Evolutionary conservation across 2,329 filamentous ascomycete species (phyloP), one percentile per base, ranked within the genome.

Genomic region (Chaetomium sp.): DNA sequence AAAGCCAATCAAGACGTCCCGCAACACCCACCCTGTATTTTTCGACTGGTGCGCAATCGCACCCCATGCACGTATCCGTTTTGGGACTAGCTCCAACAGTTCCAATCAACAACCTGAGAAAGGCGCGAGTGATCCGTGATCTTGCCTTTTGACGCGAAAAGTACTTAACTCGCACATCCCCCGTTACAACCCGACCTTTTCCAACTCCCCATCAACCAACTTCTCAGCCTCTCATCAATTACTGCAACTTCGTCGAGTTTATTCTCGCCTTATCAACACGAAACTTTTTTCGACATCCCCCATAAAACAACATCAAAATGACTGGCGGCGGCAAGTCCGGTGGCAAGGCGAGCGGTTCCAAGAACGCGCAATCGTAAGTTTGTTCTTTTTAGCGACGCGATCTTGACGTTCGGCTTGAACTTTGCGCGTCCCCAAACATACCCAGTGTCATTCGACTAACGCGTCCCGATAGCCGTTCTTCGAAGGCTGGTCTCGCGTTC

Each of bases 311-410:
- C 64, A 72, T 83, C 87, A 96, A 89, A 88, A 99, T 99, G 94
- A 95, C 94, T 90, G 92, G 92, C 85, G 92, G 92, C 84, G 94
- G 94, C 79, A 99, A 99, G 81, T 96, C 92, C 80, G 94, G 94
- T 79, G 94, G 94, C 86, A 97, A 97, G 88, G 91, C 92, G 82
- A 92, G 88, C 80, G 91, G 91, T 81, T 87, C 88, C 81, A 99
- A 99, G 90, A 95, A 88, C 83, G 89, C 94, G 72, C 94, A 97
- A 84, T 96, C 91, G 94, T 97, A 80, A 86, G 91, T 60, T 27
- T 27, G 19, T 27, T 27, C 19, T 27, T 27, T 27, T 27, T 27
- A 27, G 19, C 19, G 19, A 27, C 19, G 19, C 19, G 19, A 27
- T 27, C 19, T 27, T 27, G 19, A 27, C 19, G 19, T 27, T 27